Evolutionary conservation across 169 alveolate species (phyloP).

Genomic region (Eimeria acervulina): DNA sequence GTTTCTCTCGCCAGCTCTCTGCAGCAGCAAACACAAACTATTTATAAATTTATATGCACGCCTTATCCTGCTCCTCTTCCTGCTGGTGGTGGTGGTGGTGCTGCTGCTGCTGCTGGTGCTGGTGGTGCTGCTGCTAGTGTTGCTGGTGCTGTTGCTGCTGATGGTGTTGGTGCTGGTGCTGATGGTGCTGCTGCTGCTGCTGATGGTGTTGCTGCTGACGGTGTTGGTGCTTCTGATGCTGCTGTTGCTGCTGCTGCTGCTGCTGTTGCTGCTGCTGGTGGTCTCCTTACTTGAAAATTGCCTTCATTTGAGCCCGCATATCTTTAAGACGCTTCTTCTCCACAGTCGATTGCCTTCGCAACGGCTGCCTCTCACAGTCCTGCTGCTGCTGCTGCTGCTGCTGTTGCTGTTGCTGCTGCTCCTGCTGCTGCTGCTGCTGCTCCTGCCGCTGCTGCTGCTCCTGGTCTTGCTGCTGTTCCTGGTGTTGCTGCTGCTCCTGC

Average conservation of each 20-base stretch:
- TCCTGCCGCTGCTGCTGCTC: conserved; percentile 1
- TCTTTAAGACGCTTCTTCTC: not conserved
- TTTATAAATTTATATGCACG: too few species aligned
- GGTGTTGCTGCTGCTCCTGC: not conserved
- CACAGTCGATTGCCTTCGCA: not conserved
- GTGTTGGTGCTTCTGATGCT: not conserved
- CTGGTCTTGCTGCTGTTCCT: not conserved
- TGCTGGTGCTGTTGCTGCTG: too few species aligned
- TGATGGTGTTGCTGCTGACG: conserved; percentile 6
- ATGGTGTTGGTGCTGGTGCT: too few species aligned
- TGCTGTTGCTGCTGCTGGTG: not conserved
- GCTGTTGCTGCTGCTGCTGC: not conserved
- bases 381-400: conserved; percentile 34
- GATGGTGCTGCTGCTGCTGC: too few species aligned
- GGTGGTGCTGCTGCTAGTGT: too few species aligned
- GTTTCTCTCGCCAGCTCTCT: conserved; percentile 15
- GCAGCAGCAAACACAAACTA: too few species aligned
- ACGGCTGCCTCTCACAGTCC: not conserved
- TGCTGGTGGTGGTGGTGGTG: too few species aligned
- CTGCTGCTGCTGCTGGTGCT: too few species aligned
- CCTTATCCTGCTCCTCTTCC: too few species aligned
- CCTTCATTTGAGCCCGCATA: conserved; percentile 49
- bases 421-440: conserved; percentile 22
- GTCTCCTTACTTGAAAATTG: conserved; percentile 25
- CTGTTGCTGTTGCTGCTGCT: conserved; percentile 31